These are phyloP conservation scores for Thelonectria rubi DNA, from an alignment of 2,329 filamentous ascomycete species.

Conservation along the genomic window DNA sequence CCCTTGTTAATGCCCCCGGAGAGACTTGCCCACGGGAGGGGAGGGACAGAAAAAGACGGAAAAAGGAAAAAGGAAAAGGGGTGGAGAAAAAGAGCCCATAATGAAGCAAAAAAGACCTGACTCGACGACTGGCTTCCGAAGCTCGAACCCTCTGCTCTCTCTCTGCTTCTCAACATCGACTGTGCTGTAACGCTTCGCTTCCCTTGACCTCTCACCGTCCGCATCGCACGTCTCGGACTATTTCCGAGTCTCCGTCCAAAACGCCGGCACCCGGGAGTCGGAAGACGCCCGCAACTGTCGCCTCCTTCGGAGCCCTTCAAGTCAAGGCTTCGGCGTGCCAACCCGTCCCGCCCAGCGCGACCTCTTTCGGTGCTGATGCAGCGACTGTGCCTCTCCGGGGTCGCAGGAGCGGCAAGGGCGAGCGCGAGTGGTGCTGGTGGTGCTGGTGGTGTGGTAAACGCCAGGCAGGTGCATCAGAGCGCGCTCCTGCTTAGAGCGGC, in stretches of 20 bases:
- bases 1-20: not conserved
- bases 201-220: not conserved
- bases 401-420: constrained; percentile 20
- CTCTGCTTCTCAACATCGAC: not conserved
- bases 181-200: constrained; percentile 4
- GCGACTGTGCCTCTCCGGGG: constrained; percentile 20
- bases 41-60: not conserved
- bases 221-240: constrained; percentile 15
- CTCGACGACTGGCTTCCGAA: constrained; percentile 4
- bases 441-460: constrained; percentile 22
- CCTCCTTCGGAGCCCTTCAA: constrained; percentile 8
- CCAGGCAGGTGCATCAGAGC: constrained; percentile 15
- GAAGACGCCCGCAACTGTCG: constrained; percentile 32
- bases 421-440: not conserved
- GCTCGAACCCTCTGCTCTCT: not conserved
- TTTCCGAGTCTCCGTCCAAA: constrained; percentile 27
- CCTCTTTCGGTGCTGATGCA: constrained; percentile 27
- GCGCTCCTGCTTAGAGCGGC: constrained; percentile 42
- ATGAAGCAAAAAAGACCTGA: not conserved
- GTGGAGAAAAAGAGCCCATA: constrained; percentile 9
- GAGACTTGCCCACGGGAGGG: constrained; percentile 4
- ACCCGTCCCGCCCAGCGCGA: not conserved
- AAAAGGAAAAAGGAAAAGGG: not conserved
- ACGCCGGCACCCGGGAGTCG: constrained; percentile 27
- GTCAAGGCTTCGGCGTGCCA: constrained; percentile 6